These are phyloP conservation scores for Geosmithia morbida DNA, from an alignment of 2,329 filamentous ascomycete species.

Conservation along the genomic window DNA sequence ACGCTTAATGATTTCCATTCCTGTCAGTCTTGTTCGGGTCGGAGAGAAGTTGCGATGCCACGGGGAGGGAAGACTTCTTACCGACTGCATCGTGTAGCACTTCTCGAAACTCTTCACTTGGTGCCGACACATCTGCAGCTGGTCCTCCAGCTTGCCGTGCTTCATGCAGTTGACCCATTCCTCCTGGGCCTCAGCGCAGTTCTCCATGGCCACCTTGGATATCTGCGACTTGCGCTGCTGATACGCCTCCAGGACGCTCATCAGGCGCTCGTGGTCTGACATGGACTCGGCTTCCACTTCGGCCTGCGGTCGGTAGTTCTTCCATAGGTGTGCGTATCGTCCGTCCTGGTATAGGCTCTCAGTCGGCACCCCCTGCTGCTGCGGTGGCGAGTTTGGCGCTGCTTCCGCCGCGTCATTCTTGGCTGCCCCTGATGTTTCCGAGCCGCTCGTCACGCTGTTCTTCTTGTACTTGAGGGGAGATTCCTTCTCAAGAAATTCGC, in stretches of 20 bases:
- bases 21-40: neutral
- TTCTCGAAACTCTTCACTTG: slow-evolving; percentile 68
- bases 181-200: slow-evolving; percentile 79
- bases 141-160: slow-evolving; percentile 50
- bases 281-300: slow-evolving; percentile 56
- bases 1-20: slow-evolving; percentile 32
- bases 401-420: neutral
- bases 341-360: slow-evolving; percentile 44
- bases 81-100: slow-evolving; percentile 80
- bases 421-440: neutral
- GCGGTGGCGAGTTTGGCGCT: neutral
- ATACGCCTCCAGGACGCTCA: slow-evolving; percentile 68
- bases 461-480: slow-evolving; percentile 54
- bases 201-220: slow-evolving; percentile 74
- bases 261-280: slow-evolving; percentile 66
- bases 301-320: slow-evolving; percentile 64
- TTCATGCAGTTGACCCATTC: slow-evolving; percentile 73
- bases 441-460: neutral
- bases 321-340: slow-evolving; percentile 79
- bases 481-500: slow-evolving; percentile 74
- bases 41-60: neutral
- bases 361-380: slow-evolving; percentile 22
- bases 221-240: slow-evolving; percentile 71
- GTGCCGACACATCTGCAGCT: slow-evolving; percentile 65
- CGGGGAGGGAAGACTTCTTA: slow-evolving; percentile 20